These are phyloP conservation scores for Colletotrichum tropicale DNA, from an alignment of 2,329 filamentous ascomycete genomes.

Conservation along the genomic window DNA sequence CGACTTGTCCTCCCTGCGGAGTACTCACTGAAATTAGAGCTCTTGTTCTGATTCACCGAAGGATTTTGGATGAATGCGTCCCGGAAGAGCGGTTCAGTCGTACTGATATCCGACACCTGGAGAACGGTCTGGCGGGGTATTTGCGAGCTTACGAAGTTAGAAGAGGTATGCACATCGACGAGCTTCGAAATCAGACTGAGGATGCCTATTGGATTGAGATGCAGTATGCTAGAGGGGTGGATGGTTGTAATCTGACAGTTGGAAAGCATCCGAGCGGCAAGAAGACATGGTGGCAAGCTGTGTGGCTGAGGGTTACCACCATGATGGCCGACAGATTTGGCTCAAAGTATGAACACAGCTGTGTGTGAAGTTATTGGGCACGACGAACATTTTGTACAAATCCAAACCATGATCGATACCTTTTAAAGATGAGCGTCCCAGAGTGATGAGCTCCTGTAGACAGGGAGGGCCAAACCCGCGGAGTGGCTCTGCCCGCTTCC, in stretches of 20 bases:
- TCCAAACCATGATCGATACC: not conserved
- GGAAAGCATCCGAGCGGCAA: not conserved
- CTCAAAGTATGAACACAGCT: not conserved
- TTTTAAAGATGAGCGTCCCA: not conserved
- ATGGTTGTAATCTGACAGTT: not conserved
- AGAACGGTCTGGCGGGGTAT: not conserved
- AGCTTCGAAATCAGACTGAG: not conserved
- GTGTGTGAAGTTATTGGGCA: not conserved
- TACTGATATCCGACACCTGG: not conserved
- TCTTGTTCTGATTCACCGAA: not conserved
- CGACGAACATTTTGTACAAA: not conserved
- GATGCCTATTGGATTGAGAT: not conserved
- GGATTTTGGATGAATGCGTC: not conserved
- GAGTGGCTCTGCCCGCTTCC: not conserved
- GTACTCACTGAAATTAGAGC: not conserved
- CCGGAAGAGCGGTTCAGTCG: not conserved
- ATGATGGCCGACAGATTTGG: not conserved
- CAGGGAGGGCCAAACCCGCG: not conserved
- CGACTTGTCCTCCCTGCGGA: not conserved
- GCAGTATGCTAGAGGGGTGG: not conserved
- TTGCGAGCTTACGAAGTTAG: not conserved
- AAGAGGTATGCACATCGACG: not conserved
- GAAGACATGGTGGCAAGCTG: not conserved
- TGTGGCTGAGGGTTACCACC: not conserved
- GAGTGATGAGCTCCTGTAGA: not conserved